These are phyloP conservation scores for Fusarium piperis DNA, from an alignment of 2,329 filamentous ascomycete genomes.

Conservation along the genomic window DNA sequence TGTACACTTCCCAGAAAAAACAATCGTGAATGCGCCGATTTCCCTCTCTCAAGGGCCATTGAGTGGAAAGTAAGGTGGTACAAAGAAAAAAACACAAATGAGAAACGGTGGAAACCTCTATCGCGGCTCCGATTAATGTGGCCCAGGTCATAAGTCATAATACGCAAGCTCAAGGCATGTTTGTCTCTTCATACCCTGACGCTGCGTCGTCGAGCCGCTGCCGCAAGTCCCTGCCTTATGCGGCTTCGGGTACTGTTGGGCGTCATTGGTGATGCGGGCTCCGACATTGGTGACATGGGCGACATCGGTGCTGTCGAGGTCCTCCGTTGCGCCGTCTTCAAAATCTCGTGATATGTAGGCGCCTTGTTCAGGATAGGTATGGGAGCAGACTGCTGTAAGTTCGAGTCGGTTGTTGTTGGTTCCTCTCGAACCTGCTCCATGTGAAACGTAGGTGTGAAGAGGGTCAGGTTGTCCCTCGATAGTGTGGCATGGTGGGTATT, in stretches of 20 bases:
- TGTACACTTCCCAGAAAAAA: constrained; percentile 21
- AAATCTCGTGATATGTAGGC: constrained; percentile 61
- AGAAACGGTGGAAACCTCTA: constrained; percentile 30
- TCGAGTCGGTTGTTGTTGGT: constrained; percentile 36
- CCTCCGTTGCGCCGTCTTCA: constrained; percentile 55
- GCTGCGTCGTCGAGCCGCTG: constrained; percentile 51
- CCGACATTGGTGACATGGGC: constrained; percentile 43
- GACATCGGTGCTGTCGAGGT: constrained; percentile 41
- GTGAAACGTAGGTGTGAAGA: constrained; percentile 36
- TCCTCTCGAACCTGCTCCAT: constrained; percentile 51
- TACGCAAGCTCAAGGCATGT: constrained; percentile 23
- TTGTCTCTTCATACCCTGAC: constrained; percentile 47
- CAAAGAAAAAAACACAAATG: constrained; percentile 23
- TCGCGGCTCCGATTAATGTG: constrained; percentile 22
- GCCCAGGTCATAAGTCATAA: constrained; percentile 38
- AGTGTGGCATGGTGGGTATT: constrained; percentile 47
- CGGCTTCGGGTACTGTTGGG: constrained; percentile 40
- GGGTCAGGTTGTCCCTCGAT: constrained; percentile 48
- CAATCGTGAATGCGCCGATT: constrained; percentile 24
- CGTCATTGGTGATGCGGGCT: constrained; percentile 40
- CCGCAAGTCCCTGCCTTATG: constrained; percentile 36
- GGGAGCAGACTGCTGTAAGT: constrained; percentile 20
- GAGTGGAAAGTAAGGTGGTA: constrained; percentile 30
- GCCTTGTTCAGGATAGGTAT: constrained; percentile 36
- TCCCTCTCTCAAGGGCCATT: constrained; percentile 24